Evolutionary conservation across 306 rosid species (phyloP), one percentile per base, ranked within the genome.

Genomic region (Aeschynomene evenia): DNA sequence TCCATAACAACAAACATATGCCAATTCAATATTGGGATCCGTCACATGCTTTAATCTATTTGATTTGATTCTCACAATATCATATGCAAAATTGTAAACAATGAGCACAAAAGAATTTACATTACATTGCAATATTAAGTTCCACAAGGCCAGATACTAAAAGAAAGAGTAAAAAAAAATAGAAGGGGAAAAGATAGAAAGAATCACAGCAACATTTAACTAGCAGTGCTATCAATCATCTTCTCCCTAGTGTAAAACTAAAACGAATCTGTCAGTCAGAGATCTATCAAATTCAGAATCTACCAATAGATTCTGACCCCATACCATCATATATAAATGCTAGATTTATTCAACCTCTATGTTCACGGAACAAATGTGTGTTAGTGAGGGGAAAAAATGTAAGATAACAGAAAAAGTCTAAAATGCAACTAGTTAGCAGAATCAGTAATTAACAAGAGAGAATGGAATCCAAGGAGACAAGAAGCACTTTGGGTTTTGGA

Each of bases 301-400:
- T 4, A 26, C 5, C 1, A 51, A 67, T 31, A 77, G 66, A 73
- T 69, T 63, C 76, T 48, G 19, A 45, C 15, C n/a, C n/a, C n/a
- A n/a, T n/a, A n/a, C n/a, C n/a, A 45, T 15, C 19, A n/a, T 16
- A n/a, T 16, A 66, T 22, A 23, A 28, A 28, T 9, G 51, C 56
- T 15, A 72, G 45, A 63, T 15, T 67, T 80, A 80, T 76, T 73
- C 2, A 50, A 67, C 6, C 14, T 62, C 42, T 81, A 77, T 70
- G 84, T 86, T 80, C 82, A 83, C 3, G n/a, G 36, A 87, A 75
- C 82, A 87, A 89, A 83, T 87, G 83, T 64, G 89, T 85, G 92
- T 71, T 3, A 3, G 37, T 46, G 3, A 1, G 13, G 7, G 19
- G 3, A 14, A 39, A 39, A 11, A 40, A 4, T n/a, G n/a, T 3